Base-by-base conservation (phyloP, 2,329 filamentous ascomycete genomes). In the Phaeosphaeriaceae sp. region DNA sequence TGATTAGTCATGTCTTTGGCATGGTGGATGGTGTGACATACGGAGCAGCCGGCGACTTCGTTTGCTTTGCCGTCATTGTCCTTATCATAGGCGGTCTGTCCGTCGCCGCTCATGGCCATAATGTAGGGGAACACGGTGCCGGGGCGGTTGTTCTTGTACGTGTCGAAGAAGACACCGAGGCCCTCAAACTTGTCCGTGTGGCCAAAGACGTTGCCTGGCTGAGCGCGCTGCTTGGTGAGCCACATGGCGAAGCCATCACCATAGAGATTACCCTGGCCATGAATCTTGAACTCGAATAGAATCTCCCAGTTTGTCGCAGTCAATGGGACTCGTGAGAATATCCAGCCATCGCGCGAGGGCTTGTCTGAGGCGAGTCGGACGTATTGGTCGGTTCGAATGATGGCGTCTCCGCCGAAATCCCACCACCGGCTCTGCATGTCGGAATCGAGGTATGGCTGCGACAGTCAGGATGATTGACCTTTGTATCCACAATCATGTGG, bases 271-370 rank as follows among this genome's bases (percentile, higher is more conserved):
- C 93, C 91, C 70, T 90, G 87, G 70, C 95, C 95, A 63, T 92
- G 89, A 74, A 99, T 92, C 80, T 92, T 92, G 83, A 98, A 98
- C 76, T 98, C 95, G 64, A 98, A 86, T 79, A 96, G 91, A 66
- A 99, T 90, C 86, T 98, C 92, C 95, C 95, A 99, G 82, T 99
- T 99, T 44, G 94, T 99, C 47, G 95, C 95, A 10, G 95, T 99
- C 70, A 99, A 82, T 25, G 95, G 95, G 50, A 98, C 92, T 59
- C 93, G 87, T 49, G 93, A 97, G 82, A 94, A 98, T 67, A 98
- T 84, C 91, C 91, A 97, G 73, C 95, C 95, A 71, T 88, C 86
- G 80, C 96, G 92, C 71, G 94, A 97, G 59, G 91, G 91, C 62
- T 91, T 89, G 80, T 98, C 93, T 58, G 92, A 91, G 27, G 93